phyloP scores from a whole-genome alignment of 176 grass and related monocot genomes.

The Hsuehochloa calcarea region DNA sequence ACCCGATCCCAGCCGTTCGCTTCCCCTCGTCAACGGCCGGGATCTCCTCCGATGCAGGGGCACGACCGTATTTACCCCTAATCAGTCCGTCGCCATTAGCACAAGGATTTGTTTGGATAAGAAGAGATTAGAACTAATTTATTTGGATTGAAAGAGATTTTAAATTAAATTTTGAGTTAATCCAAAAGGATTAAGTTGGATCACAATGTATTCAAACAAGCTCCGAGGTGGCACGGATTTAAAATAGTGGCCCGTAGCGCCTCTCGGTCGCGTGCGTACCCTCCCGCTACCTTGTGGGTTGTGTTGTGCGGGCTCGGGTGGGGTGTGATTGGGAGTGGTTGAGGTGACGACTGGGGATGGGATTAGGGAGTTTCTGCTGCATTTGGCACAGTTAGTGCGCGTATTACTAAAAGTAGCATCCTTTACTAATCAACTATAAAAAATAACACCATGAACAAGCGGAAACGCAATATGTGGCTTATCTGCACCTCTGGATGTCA shows the following conservation, averaged over 20 bases:
- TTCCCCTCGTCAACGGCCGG: fast-evolving
- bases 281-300: neutral
- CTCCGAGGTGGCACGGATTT: slow-evolving; percentile 15
- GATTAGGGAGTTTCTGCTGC: neutral
- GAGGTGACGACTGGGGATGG: neutral
- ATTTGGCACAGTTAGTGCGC: no score
- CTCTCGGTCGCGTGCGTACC: fast-evolving
- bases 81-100: neutral
- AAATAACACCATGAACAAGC: no score
- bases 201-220: no score
- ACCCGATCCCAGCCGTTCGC: fast-evolving
- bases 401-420: no score
- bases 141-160: no score
- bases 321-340: neutral
- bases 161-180: no score
- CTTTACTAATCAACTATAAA: no score
- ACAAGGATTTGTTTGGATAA: no score
- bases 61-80: neutral
- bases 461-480: no score
- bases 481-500: no score
- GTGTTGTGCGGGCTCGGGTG: fast-evolving
- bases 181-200: no score
- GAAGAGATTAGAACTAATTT: no score
- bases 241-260: neutral
- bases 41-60: neutral